Evolutionary conservation across 805 yeast species (phyloP).

Genomic region (Monosporozyma yasuniensis): DNA sequence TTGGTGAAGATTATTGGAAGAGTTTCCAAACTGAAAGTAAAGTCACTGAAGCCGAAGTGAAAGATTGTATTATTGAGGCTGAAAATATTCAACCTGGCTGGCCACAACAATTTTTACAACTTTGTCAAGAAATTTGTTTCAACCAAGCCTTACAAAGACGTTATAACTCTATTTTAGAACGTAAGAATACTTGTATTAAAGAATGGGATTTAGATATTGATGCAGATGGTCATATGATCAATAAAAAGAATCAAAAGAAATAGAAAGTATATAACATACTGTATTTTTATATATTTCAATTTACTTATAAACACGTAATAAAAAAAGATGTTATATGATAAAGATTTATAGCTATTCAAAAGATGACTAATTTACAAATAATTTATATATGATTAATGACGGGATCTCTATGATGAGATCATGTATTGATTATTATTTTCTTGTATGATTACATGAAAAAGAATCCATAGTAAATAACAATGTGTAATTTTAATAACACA

Average conservation of each 20-base stretch:
- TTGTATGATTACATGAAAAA: background rate
- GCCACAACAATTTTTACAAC: conserved; percentile 66
- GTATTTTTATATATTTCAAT: background rate
- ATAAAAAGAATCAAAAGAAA: background rate
- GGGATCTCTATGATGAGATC: background rate
- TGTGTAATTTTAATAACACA: no score
- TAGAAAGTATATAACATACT: background rate
- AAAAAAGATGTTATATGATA: background rate
- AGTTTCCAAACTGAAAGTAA: conserved; percentile 71
- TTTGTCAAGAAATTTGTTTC: conserved; percentile 82
- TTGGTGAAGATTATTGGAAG: conserved; percentile 83
- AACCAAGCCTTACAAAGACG: conserved; percentile 87
- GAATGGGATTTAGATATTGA: conserved; percentile 28
- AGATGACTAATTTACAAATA: background rate
- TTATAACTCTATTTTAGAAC: conserved; percentile 32
- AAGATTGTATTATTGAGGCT: conserved; percentile 67
- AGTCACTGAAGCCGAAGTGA: conserved; percentile 71
- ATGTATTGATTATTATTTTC: background rate
- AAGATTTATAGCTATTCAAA: background rate
- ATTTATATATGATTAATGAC: background rate
- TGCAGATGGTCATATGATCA: conserved; percentile 21
- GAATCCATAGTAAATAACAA: background rate
- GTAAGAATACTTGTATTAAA: conserved; percentile 29
- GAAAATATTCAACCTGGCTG: conserved; percentile 68
- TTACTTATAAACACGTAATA: background rate